phyloP scores from a whole-genome alignment of 2,329 filamentous ascomycete species.

The Ascochyta koolunga region DNA sequence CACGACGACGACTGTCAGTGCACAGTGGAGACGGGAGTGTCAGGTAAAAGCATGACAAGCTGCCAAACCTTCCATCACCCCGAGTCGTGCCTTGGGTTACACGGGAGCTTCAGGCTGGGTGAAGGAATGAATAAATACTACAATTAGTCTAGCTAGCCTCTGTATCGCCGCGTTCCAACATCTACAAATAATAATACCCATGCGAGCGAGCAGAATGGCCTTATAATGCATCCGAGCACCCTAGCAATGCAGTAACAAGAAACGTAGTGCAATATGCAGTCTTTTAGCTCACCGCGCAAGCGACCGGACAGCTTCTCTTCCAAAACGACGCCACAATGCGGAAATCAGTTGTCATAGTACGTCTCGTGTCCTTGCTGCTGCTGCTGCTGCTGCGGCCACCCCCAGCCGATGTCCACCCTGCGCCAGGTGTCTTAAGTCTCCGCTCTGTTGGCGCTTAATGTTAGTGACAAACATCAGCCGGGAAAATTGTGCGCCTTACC shows the following conservation, averaged over 20 bases:
- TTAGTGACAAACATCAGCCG: conserved; percentile 35
- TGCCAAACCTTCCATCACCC: background rate
- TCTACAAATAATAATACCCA: conserved; percentile 14
- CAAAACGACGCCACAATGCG: conserved; percentile 38
- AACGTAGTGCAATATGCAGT: conserved; percentile 39
- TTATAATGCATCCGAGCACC: conserved; percentile 16
- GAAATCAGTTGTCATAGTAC: conserved; percentile 49
- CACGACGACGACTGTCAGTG: conserved; percentile 8
- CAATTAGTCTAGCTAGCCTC: conserved; percentile 16
- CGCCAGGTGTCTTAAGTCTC: conserved; percentile 47
- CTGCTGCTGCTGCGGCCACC: conserved; percentile 39
- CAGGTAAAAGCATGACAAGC: conserved; percentile 13
- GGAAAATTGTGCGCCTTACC: conserved; percentile 52
- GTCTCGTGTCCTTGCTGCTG: conserved; percentile 48
- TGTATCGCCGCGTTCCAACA: conserved; percentile 11
- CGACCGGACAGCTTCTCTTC: conserved; percentile 25
- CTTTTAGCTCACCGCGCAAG: conserved; percentile 29
- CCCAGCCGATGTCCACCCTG: conserved; percentile 45
- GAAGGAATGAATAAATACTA: conserved; percentile 14
- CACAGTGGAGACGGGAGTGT: conserved; percentile 13
- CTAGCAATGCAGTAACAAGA: conserved; percentile 36
- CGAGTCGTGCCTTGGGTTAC: background rate
- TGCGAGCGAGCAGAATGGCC: conserved; percentile 11
- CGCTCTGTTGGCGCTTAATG: conserved; percentile 46
- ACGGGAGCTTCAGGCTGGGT: background rate